Conservation (phyloP, 2,329 filamentous ascomycete species). For the Xylariaceae sp. region DNA sequence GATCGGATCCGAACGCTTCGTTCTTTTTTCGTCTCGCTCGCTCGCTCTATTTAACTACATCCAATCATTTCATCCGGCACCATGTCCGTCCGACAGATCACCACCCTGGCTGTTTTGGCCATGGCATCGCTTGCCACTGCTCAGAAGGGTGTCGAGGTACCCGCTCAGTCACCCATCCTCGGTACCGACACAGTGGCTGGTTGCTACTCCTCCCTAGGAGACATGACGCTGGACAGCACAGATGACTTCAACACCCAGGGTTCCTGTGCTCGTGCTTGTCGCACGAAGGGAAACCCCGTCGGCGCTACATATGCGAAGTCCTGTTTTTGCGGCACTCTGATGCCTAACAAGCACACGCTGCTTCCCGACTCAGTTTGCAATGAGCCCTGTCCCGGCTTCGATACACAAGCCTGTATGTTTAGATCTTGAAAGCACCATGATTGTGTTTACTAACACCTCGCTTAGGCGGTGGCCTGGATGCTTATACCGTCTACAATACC, state of each 20-base stretch:
- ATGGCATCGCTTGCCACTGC: conserved; percentile 23
- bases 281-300: conserved; percentile 46
- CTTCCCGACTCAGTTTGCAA: conserved; percentile 58
- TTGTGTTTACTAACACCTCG: conserved; percentile 14
- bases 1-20: neutral
- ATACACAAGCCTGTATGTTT: conserved; percentile 58
- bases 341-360: conserved; percentile 55
- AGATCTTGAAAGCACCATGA: conserved; percentile 10
- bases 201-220: conserved; percentile 44
- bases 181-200: conserved; percentile 44
- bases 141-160: conserved; percentile 29
- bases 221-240: conserved; percentile 29
- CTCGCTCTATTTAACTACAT: conserved; percentile 6
- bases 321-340: conserved; percentile 68
- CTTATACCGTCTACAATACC: conserved; percentile 48
- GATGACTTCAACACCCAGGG: conserved; percentile 38
- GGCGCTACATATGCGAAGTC: conserved; percentile 56
- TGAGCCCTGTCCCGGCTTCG: conserved; percentile 59
- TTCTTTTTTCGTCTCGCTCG: neutral
- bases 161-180: conserved; percentile 34
- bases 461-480: conserved; percentile 39
- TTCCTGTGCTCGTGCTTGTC: conserved; percentile 39
- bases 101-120: conserved; percentile 28
- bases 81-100: conserved; percentile 29
- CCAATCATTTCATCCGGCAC: conserved; percentile 6